phyloP scores from a whole-genome alignment of 257 asterid species.

The Echium plantagineum region DNA sequence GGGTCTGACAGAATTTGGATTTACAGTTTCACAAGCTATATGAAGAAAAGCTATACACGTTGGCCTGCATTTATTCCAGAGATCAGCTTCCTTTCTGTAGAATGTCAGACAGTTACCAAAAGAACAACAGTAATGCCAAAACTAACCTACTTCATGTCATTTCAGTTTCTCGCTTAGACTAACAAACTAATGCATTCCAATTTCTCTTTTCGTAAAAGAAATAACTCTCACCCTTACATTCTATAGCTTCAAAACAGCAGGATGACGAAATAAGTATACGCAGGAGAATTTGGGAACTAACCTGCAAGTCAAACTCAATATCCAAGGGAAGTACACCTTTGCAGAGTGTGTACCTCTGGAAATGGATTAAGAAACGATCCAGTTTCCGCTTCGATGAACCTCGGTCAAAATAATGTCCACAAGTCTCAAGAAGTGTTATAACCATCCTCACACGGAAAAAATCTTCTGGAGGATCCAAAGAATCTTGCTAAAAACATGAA shows the following conservation, averaged over 20 bases:
- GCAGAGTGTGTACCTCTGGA: constrained; percentile 80
- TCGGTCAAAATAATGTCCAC: constrained; percentile 97
- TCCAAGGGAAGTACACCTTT: constrained; percentile 87
- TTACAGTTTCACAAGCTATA: too few relatives aligned
- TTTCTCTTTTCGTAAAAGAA: too few relatives aligned
- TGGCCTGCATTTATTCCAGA: too few relatives aligned
- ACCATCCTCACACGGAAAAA: constrained; percentile 94
- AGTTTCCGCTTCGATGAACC: constrained; percentile 97
- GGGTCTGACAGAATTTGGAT: too few relatives aligned
- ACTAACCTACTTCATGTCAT: too few relatives aligned
- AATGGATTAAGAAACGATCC: constrained; percentile 85
- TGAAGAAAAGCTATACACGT: too few relatives aligned
- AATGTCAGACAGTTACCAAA: too few relatives aligned
- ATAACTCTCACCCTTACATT: background rate
- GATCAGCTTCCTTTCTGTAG: too few relatives aligned
- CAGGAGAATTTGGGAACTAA: constrained; percentile 18
- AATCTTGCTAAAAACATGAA: constrained; percentile 60
- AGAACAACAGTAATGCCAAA: too few relatives aligned
- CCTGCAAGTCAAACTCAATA: constrained; percentile 98
- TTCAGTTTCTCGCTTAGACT: too few relatives aligned
- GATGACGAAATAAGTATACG: background rate
- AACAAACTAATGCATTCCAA: too few relatives aligned
- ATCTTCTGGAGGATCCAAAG: constrained; percentile 92
- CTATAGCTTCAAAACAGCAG: background rate
- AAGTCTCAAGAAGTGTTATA: constrained; percentile 84